Conservation (phyloP, 805 yeast species). For the Sungouiella thailandica region DNA sequence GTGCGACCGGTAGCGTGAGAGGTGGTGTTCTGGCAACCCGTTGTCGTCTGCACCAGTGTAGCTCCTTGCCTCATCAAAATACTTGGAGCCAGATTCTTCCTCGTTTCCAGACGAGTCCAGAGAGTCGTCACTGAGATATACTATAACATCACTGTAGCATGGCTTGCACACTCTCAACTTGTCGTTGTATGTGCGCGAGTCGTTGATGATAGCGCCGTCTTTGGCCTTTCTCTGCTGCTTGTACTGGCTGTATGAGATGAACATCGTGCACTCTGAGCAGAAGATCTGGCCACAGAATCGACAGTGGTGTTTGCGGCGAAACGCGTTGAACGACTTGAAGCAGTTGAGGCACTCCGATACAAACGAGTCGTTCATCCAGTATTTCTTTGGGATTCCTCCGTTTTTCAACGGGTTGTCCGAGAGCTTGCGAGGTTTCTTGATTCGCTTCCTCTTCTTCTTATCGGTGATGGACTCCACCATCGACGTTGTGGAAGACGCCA, state of each 20-base stretch:
- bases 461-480: constrained; percentile 14
- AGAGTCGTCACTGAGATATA: constrained; percentile 63
- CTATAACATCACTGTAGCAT: constrained; percentile 70
- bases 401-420: constrained; percentile 40
- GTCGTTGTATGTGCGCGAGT: constrained; percentile 48
- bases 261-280: constrained; percentile 75
- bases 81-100: constrained; percentile 5
- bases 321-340: constrained; percentile 73
- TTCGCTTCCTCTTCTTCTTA: constrained; percentile 13
- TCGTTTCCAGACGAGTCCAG: constrained; percentile 24
- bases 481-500: constrained; percentile 30
- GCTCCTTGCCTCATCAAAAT: constrained; percentile 27
- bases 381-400: constrained; percentile 64
- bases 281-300: constrained; percentile 94
- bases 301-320: constrained; percentile 91
- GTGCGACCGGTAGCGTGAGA: constrained; percentile 25
- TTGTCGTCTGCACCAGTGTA: constrained; percentile 10
- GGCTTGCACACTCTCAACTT: constrained; percentile 73
- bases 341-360: constrained; percentile 86
- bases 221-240: constrained; percentile 29
- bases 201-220: constrained; percentile 7
- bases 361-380: constrained; percentile 95
- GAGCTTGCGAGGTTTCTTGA: constrained; percentile 23
- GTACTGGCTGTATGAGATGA: constrained; percentile 55
- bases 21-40: constrained; percentile 19